A percentile compares a stretch with the other conserved stretches of the same genome.
Conservation (phyloP, 768 basidiomycete genomes). For the Lyophyllum decastes region DNA sequence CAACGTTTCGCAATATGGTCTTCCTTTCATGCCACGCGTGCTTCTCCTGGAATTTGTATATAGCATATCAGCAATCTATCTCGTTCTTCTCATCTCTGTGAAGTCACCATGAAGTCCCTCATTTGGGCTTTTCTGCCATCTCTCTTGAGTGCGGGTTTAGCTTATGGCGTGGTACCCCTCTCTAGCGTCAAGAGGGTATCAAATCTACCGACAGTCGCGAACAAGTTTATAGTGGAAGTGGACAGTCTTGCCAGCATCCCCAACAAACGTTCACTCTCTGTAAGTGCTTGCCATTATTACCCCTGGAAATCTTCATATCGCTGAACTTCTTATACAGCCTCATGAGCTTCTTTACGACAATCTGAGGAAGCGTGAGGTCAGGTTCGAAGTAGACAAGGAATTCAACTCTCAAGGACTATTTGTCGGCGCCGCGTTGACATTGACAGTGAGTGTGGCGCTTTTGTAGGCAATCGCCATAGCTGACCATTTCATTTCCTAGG, state of each 20-base stretch:
- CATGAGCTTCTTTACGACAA: constrained; percentile 52
- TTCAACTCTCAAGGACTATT: constrained; percentile 57
- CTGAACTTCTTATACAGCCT: constrained; percentile 29
- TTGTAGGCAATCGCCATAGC: neutral
- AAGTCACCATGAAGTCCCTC: constrained; percentile 34
- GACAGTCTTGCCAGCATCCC: constrained; percentile 38
- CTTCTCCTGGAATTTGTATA: neutral
- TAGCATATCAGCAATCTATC: neutral
- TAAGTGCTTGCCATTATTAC: neutral
- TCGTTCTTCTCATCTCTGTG: constrained; percentile 7
- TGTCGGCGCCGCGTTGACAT: constrained; percentile 55
- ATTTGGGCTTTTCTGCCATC: constrained; percentile 27
- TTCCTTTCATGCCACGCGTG: constrained; percentile 3
- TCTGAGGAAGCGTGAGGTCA: constrained; percentile 43
- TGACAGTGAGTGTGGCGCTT: constrained; percentile 35
- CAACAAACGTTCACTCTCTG: constrained; percentile 31
- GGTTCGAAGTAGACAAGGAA: constrained; percentile 49
- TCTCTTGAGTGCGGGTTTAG: constrained; percentile 25
- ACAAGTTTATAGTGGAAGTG: constrained; percentile 62
- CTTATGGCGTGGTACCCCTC: constrained; percentile 32
- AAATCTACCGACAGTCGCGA: constrained; percentile 40
- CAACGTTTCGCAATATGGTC: constrained; percentile 3
- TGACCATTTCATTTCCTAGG: constrained; percentile 10
- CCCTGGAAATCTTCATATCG: no score
- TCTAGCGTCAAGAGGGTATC: constrained; percentile 39